Evolutionary conservation across 2,329 filamentous ascomycete genomes (phyloP).

Genomic region (Reticulascus tulasneorum): DNA sequence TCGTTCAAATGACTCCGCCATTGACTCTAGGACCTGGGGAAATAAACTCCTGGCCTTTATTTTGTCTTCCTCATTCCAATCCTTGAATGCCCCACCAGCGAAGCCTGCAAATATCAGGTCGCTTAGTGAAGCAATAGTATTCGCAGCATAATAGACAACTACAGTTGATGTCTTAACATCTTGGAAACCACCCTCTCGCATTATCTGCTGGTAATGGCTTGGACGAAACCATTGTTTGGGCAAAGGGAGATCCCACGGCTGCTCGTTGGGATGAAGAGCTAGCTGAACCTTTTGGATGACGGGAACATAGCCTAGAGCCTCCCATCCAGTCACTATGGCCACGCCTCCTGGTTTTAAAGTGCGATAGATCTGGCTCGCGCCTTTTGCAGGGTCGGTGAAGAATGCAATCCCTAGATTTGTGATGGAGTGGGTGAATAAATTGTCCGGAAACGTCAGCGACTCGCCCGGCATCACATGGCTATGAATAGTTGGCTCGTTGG

Average conservation of each 20-base stretch:
- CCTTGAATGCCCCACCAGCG: slow-evolving; percentile 3
- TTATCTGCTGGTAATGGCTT: background rate
- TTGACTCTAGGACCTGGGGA: background rate
- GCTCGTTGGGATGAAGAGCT: slow-evolving; percentile 9
- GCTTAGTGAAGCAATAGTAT: slow-evolving; percentile 3
- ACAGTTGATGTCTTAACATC: slow-evolving; percentile 1
- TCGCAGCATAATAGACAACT: slow-evolving; percentile 4
- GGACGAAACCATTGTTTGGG: slow-evolving; percentile 8
- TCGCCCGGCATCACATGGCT: slow-evolving; percentile 18
- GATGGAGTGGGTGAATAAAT: slow-evolving; percentile 30
- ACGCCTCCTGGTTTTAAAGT: slow-evolving; percentile 31
- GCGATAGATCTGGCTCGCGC: slow-evolving; percentile 30
- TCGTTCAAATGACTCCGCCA: too few species aligned
- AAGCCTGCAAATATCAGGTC: background rate
- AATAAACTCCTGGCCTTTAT: background rate
- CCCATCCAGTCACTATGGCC: slow-evolving; percentile 29
- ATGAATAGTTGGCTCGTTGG: slow-evolving; percentile 4
- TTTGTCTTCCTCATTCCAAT: slow-evolving; percentile 9
- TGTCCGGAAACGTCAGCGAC: slow-evolving; percentile 20
- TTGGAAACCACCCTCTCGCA: slow-evolving; percentile 7
- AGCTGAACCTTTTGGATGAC: slow-evolving; percentile 13
- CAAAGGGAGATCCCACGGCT: slow-evolving; percentile 12
- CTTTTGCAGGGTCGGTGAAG: slow-evolving; percentile 23
- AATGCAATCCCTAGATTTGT: slow-evolving; percentile 36
- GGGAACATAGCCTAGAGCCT: slow-evolving; percentile 13